A percentile compares a stretch with the other conserved stretches of the same genome.
phyloP scores from a whole-genome alignment of 1,284 basidiomycete genomes.

The Stygiomarasmius scandens region DNA sequence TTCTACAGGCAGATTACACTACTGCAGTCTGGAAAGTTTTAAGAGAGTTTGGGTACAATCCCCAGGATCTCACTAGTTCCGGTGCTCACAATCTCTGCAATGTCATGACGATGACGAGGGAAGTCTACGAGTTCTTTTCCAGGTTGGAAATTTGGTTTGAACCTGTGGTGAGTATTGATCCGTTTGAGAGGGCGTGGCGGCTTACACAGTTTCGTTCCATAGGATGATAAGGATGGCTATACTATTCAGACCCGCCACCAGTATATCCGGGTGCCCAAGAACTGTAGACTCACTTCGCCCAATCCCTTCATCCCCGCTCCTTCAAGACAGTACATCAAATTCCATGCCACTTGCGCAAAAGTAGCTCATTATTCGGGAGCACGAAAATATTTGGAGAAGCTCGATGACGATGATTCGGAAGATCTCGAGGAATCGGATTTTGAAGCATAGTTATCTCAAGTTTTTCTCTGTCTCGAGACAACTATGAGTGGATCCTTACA shows the following conservation, averaged over 20 bases:
- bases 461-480: too few species aligned
- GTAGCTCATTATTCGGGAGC: constrained; percentile 35
- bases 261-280: background rate
- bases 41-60: constrained; percentile 10
- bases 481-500: too few species aligned
- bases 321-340: constrained; percentile 17
- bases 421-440: too few species aligned
- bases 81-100: constrained; percentile 33
- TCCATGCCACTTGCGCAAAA: constrained; percentile 30
- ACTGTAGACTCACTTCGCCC: constrained; percentile 8
- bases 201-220: background rate
- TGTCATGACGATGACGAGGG: constrained; percentile 28
- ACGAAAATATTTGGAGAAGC: constrained; percentile 27
- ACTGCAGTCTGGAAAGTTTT: constrained; percentile 12
- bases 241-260: background rate
- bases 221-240: background rate
- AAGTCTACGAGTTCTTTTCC: constrained; percentile 27
- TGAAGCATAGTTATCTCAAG: too few species aligned
- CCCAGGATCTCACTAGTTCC: constrained; percentile 24
- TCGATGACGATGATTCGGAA: too few species aligned
- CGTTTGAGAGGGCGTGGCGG: background rate
- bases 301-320: constrained; percentile 9
- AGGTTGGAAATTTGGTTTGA: constrained; percentile 31
- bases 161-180: constrained; percentile 23
- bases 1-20: constrained; percentile 10